A percentile compares a stretch with the other conserved stretches of the same genome.
phyloP scores from a whole-genome alignment of 495 filamentous ascomycete species.

The Amphirosellinia nigrospora region DNA sequence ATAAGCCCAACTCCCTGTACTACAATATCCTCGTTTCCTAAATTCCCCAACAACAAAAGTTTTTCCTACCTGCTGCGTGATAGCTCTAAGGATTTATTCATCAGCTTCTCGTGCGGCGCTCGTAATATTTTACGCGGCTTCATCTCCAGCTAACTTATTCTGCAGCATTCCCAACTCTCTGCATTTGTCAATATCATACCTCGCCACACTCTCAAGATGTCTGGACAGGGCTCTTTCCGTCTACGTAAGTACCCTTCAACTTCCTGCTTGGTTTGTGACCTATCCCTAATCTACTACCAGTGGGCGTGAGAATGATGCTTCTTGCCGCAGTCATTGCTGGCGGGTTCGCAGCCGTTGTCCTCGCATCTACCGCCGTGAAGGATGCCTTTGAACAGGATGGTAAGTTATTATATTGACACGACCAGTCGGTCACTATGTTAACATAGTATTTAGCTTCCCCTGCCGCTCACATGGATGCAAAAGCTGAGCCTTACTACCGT shows the following conservation, averaged over 20 bases:
- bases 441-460: background rate
- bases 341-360: background rate
- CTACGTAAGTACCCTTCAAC: background rate
- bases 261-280: too few relatives aligned
- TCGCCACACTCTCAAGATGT: background rate
- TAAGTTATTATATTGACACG: background rate
- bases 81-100: background rate
- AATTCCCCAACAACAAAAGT: background rate
- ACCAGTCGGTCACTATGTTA: background rate
- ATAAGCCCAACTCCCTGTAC: background rate
- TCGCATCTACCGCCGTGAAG: background rate
- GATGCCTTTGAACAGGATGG: background rate
- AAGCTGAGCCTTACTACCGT: background rate
- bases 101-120: background rate
- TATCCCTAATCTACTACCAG: background rate
- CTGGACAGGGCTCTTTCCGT: background rate
- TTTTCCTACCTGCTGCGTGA: background rate
- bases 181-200: background rate
- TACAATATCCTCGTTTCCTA: background rate
- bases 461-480: too few relatives aligned
- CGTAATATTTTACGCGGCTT: background rate
- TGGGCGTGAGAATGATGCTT: background rate
- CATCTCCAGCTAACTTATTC: background rate
- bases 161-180: background rate
- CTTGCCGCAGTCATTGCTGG: background rate